Evolutionary conservation across 352 stramenopile genomes (phyloP), one percentile per base, ranked within the genome.

Genomic region (Globisporangium solare): DNA sequence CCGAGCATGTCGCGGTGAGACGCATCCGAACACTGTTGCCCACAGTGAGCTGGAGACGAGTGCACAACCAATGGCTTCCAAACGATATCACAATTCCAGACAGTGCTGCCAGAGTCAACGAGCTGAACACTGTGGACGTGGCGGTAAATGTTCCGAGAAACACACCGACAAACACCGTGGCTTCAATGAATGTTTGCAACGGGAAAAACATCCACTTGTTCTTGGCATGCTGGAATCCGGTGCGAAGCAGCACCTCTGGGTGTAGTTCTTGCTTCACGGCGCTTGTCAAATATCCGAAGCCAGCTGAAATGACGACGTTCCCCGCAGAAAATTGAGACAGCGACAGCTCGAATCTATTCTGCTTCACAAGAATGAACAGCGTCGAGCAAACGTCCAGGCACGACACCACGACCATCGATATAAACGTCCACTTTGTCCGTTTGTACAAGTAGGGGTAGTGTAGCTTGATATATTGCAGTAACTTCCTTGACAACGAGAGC

Each of bases 151-250:
- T 90, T 4, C 85, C 85, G 54, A 81, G 68, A 49, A 90, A 89
- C 15, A 94, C 82, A 15, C 71, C 82, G 42, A 83, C 51, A 58
- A 88, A 92, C 27, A 92, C 73, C 0, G 73, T 60, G 18, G 70
- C 70, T 60, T 94, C 80, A 31, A 94, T 73, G 49, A 94, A 85
- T 11, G 81, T 75, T 47, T 89, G 85, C 20, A 94, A 57, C 7
- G 85, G 85, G 57, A 89, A 92, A 7, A 89, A 35, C 11, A 71
- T 35, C 76, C 77, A 94, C 55, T 88, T 86, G 52, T 90, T 88
- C 59, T 80, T 89, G 50, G 85, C 78, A 24, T 79, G 77, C 43
- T 71, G 65, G 13, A 83, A 50, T 15, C 77, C 76, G 15, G 67
- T 86, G 21, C 75, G 58, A 13, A 86, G 56, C 0, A 92, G 55